A percentile compares a stretch with the other conserved stretches of the same genome.
Conservation (phyloP, 371 early-diverging fungal genomes). For the Rhizopus arrhizus region DNA sequence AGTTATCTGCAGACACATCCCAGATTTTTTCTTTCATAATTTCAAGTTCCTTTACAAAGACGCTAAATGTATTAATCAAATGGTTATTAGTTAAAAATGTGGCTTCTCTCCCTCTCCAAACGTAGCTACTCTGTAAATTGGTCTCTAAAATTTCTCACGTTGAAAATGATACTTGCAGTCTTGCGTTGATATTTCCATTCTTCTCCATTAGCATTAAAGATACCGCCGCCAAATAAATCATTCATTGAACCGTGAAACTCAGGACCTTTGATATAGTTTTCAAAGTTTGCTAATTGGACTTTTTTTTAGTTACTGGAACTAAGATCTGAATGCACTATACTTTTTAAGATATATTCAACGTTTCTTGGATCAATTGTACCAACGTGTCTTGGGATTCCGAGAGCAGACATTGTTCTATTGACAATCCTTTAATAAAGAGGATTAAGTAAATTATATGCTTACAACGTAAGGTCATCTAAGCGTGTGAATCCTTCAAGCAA, state of each 20-base stretch:
- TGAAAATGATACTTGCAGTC: slow-evolving; percentile 53
- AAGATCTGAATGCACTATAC: slow-evolving; percentile 11
- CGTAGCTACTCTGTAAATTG: slow-evolving; percentile 45
- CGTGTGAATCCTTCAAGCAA: slow-evolving; percentile 21
- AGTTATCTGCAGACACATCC: slow-evolving; percentile 33
- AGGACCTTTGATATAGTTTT: slow-evolving; percentile 40
- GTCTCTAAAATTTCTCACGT: slow-evolving; percentile 55
- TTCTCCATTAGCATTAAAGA: slow-evolving; percentile 48
- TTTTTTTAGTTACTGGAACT: not conserved
- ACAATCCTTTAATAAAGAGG: not conserved
- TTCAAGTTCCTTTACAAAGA: slow-evolving; percentile 39
- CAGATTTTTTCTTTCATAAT: slow-evolving; percentile 29
- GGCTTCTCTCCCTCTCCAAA: not conserved
- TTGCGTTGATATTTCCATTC: slow-evolving; percentile 45
- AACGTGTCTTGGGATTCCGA: slow-evolving; percentile 28
- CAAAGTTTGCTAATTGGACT: slow-evolving; percentile 24
- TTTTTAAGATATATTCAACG: slow-evolving; percentile 37
- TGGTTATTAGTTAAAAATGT: not conserved
- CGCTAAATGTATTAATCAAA: slow-evolving; percentile 26
- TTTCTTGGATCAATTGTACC: slow-evolving; percentile 31
- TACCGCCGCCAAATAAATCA: slow-evolving; percentile 36
- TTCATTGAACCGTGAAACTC: slow-evolving; percentile 27
- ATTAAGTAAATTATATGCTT: not conserved
- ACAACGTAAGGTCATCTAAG: slow-evolving; percentile 24
- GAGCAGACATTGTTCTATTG: slow-evolving; percentile 29